phyloP scores from a whole-genome alignment of 2,329 filamentous ascomycete genomes.

The Ophiostoma angusticollis region DNA sequence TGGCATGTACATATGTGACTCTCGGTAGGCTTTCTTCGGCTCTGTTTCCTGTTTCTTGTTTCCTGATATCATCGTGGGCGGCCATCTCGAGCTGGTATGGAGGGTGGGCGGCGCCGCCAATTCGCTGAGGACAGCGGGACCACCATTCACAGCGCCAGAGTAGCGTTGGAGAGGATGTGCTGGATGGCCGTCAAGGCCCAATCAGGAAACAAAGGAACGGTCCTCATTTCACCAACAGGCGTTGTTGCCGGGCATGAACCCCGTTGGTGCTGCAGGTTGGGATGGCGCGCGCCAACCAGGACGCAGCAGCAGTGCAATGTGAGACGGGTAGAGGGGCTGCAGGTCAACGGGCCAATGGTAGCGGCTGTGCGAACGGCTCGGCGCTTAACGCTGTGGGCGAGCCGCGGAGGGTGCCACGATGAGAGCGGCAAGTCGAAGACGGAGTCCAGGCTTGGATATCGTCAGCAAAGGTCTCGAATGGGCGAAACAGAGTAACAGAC shows the following conservation, averaged over 20 bases:
- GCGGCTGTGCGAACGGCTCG: constrained; percentile 7
- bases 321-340: constrained; percentile 4
- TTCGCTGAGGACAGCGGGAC: too few species aligned
- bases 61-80: too few species aligned
- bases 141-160: too few species aligned
- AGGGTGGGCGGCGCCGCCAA: constrained; percentile 5
- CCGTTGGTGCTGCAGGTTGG: constrained; percentile 15
- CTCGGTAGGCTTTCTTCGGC: background rate
- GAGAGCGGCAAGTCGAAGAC: too few species aligned
- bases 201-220: constrained; percentile 17
- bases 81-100: too few species aligned
- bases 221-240: constrained; percentile 25
- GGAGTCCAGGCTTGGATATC: too few species aligned
- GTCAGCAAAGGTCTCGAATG: too few species aligned
- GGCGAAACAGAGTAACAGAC: too few species aligned
- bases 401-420: too few species aligned
- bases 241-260: constrained; percentile 15
- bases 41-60: background rate
- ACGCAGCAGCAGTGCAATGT: background rate
- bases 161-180: too few species aligned
- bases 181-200: constrained; percentile 16
- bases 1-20: too few species aligned
- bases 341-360: constrained; percentile 15
- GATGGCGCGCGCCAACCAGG: constrained; percentile 28
- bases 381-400: constrained; percentile 15